Evolutionary conservation across 2,329 filamentous ascomycete species (phyloP).

Genomic region (Neopestalotiopsis rosae): DNA sequence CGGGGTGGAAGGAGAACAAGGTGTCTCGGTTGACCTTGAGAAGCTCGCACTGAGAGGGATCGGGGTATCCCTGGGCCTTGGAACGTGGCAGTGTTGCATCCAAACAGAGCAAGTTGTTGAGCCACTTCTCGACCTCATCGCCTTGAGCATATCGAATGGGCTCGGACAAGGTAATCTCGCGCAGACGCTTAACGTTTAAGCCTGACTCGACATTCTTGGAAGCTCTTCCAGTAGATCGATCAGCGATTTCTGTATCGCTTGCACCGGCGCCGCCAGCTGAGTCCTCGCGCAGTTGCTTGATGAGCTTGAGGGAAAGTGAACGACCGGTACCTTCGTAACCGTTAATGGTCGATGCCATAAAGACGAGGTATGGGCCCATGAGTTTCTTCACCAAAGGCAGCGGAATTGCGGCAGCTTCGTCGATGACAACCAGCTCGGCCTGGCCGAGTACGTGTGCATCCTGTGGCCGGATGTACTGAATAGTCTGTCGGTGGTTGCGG

Average conservation of each 20-base stretch:
- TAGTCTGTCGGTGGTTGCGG: constrained; percentile 92
- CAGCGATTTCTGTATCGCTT: constrained; percentile 68
- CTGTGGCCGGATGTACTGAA: constrained; percentile 97
- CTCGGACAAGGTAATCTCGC: constrained; percentile 91
- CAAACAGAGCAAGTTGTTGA: constrained; percentile 91
- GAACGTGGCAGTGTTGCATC: constrained; percentile 88
- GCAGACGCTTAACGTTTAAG: constrained; percentile 76
- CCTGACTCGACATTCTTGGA: constrained; percentile 66
- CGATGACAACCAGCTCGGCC: constrained; percentile 93
- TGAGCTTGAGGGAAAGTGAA: constrained; percentile 92
- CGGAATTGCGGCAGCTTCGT: constrained; percentile 96
- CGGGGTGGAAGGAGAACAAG: constrained; percentile 95
- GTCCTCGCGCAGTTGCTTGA: constrained; percentile 95
- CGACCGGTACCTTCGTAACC: constrained; percentile 97
- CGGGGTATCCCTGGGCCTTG: constrained; percentile 80
- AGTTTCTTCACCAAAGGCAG: constrained; percentile 90
- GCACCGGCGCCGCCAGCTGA: constrained; percentile 69
- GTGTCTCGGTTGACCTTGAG: constrained; percentile 96
- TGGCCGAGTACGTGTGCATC: constrained; percentile 95
- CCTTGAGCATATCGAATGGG: constrained; percentile 94
- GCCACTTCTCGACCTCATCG: constrained; percentile 93
- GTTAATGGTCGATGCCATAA: constrained; percentile 99
- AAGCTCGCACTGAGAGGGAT: constrained; percentile 89
- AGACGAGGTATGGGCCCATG: constrained; percentile 95
- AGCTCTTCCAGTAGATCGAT: constrained; percentile 78